Percentiles rank a stretch among this genome's conserved stretches.
Conservation (phyloP, 257 asterid genomes). For the Petunia secreta region DNA sequence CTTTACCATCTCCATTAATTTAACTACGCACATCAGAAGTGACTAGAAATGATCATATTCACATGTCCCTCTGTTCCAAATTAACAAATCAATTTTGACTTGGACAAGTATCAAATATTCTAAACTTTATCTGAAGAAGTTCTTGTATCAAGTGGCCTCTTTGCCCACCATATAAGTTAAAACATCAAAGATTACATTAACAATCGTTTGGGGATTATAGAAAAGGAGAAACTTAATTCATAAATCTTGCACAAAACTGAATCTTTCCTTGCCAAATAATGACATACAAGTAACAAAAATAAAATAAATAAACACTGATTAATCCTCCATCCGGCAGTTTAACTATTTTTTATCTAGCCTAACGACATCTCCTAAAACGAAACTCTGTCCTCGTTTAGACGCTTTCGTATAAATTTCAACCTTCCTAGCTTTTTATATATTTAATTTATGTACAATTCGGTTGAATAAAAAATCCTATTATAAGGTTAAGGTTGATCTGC, state of each 20-base stretch:
- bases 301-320: slow-evolving; percentile 21
- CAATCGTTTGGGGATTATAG: neutral
- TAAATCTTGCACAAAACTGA: slow-evolving; percentile 18
- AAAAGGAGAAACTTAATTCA: no score
- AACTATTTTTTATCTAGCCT: slow-evolving; percentile 23
- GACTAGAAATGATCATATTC: neutral
- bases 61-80: neutral
- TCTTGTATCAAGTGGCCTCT: neutral
- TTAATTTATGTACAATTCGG: slow-evolving; percentile 46
- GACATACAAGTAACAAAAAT: slow-evolving; percentile 29
- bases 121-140: neutral
- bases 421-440: neutral
- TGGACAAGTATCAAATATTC: neutral
- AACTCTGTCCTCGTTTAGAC: slow-evolving; percentile 28
- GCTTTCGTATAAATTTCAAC: neutral
- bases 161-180: neutral
- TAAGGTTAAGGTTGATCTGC: neutral
- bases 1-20: neutral
- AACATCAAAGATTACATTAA: neutral
- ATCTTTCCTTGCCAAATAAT: neutral
- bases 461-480: neutral
- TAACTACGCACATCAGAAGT: neutral
- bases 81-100: neutral
- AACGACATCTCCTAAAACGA: slow-evolving; percentile 15
- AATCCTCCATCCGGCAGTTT: slow-evolving; percentile 33